Percentiles rank a stretch among this genome's conserved stretches.
phyloP scores from a whole-genome alignment of 805 yeast genomes.

The Isabelozyma rhagii region DNA sequence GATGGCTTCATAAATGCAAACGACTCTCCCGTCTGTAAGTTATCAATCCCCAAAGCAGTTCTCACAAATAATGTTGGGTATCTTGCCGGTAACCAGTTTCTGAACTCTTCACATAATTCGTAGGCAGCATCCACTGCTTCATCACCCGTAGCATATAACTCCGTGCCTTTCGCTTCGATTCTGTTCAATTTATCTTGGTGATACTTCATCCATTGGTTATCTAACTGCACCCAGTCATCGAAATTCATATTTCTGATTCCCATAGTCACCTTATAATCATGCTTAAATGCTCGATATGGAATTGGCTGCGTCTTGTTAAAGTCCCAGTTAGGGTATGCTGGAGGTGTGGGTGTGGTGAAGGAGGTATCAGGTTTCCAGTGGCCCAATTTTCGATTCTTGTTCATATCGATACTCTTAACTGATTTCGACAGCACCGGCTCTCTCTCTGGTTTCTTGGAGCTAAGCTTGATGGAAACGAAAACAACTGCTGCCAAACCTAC shows the following conservation, averaged over 20 bases:
- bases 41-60: slow-evolving; percentile 47
- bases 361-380: slow-evolving; percentile 50
- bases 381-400: slow-evolving; percentile 47
- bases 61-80: slow-evolving; percentile 53
- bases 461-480: not conserved
- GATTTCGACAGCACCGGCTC: not conserved
- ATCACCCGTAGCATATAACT: slow-evolving; percentile 49
- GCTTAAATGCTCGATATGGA: slow-evolving; percentile 67
- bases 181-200: slow-evolving; percentile 53
- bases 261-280: slow-evolving; percentile 64
- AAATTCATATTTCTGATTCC: slow-evolving; percentile 64
- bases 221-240: slow-evolving; percentile 65
- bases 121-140: slow-evolving; percentile 53
- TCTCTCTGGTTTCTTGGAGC: not conserved
- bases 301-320: slow-evolving; percentile 48
- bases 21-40: slow-evolving; percentile 51
- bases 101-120: slow-evolving; percentile 53
- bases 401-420: slow-evolving; percentile 9
- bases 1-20: slow-evolving; percentile 26
- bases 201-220: slow-evolving; percentile 59
- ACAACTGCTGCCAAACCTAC: not conserved
- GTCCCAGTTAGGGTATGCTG: slow-evolving; percentile 48
- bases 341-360: slow-evolving; percentile 49
- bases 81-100: slow-evolving; percentile 51
- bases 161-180: slow-evolving; percentile 42